Percentiles rank a stretch among this genome's conserved stretches.
Conservation (phyloP, 2,329 filamentous ascomycete genomes). For the Stachybotrys chartarum region DNA sequence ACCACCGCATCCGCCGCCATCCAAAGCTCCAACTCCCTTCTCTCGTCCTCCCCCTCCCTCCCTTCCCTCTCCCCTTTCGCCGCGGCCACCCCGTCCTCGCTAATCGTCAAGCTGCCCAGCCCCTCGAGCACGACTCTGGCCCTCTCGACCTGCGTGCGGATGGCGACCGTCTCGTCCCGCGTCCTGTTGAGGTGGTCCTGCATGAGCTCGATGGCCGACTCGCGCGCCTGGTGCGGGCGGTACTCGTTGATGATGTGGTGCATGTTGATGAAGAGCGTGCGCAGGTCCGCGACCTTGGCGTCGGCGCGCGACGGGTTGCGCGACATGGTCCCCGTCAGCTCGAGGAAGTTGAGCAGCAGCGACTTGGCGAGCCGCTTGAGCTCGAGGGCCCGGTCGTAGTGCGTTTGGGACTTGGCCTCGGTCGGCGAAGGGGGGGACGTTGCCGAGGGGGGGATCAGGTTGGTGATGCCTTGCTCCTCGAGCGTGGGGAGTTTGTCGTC, state of each 20-base stretch:
- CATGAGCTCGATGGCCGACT: slow-evolving; percentile 82
- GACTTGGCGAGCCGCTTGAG: slow-evolving; percentile 77
- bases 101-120: slow-evolving; percentile 46
- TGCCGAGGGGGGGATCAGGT: slow-evolving; percentile 34
- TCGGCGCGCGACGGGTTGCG: slow-evolving; percentile 40
- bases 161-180: slow-evolving; percentile 63
- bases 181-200: slow-evolving; percentile 72
- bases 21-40: slow-evolving; percentile 32
- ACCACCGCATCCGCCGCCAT: slow-evolving; percentile 33
- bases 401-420: slow-evolving; percentile 41
- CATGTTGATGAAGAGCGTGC: slow-evolving; percentile 81
- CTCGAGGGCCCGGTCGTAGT: slow-evolving; percentile 58
- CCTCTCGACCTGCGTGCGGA: slow-evolving; percentile 61
- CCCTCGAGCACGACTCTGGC: slow-evolving; percentile 67
- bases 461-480: slow-evolving; percentile 62
- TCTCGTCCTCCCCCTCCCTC: slow-evolving; percentile 8
- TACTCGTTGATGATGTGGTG: slow-evolving; percentile 94
- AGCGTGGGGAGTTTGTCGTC: slow-evolving; percentile 59
- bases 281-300: slow-evolving; percentile 69
- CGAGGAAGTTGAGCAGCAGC: slow-evolving; percentile 80
- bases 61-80: slow-evolving; percentile 2
- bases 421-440: slow-evolving; percentile 24
- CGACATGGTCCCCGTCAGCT: slow-evolving; percentile 55
- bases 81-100: slow-evolving; percentile 1
- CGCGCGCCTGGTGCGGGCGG: slow-evolving; percentile 83